These are phyloP conservation scores for Acmispon strigosus DNA, from an alignment of 306 rosid genomes.

Conservation along the genomic window DNA sequence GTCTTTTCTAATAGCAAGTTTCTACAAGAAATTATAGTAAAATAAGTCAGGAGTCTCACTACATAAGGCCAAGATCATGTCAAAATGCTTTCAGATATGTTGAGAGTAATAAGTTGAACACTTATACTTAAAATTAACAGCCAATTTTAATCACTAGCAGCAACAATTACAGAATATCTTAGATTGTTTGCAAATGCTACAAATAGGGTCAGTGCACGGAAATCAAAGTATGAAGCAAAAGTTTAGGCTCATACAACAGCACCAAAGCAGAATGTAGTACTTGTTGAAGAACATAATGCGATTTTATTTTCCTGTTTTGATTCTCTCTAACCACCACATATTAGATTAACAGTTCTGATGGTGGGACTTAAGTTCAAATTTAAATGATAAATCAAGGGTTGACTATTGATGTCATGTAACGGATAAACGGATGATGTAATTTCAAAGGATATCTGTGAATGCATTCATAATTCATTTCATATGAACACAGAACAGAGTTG, in stretches of 20 bases:
- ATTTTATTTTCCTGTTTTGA: neutral
- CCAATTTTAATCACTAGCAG: neutral
- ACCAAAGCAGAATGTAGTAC: neutral
- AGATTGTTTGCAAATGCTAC: neutral
- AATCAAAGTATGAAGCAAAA: neutral
- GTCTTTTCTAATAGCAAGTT: slow-evolving; percentile 51
- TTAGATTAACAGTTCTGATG: neutral
- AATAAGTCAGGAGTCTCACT: slow-evolving; percentile 14
- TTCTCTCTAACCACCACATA: neutral
- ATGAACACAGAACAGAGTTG: neutral
- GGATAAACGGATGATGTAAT: neutral
- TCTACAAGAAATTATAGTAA: slow-evolving; percentile 36
- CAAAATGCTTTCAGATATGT: neutral
- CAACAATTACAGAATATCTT: neutral
- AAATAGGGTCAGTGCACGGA: neutral
- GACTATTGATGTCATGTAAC: neutral
- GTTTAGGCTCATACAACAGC: neutral
- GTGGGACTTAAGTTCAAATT: neutral
- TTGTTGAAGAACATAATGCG: neutral
- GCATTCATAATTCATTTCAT: neutral
- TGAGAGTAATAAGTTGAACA: neutral
- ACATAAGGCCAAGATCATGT: neutral
- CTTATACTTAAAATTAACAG: neutral
- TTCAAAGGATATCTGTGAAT: neutral
- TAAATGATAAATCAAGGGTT: neutral